Conservation (phyloP, 495 filamentous ascomycete species). For the Penicillium lagena region DNA sequence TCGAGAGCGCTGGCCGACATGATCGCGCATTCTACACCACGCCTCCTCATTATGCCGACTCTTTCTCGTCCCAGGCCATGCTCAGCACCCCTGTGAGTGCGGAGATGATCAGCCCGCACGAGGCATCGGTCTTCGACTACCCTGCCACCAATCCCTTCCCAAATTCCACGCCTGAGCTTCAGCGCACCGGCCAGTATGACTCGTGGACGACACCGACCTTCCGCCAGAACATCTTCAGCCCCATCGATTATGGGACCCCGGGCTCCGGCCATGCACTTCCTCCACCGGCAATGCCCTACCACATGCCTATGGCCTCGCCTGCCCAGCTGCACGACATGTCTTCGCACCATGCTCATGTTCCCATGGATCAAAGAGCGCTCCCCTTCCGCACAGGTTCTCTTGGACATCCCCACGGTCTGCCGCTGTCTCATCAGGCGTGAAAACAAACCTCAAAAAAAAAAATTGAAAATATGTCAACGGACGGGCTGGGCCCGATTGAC, state of each 20-base stretch:
- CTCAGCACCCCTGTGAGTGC: constrained; percentile 25
- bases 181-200: constrained; percentile 23
- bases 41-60: constrained; percentile 28
- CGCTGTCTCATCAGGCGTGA: constrained; percentile 17
- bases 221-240: constrained; percentile 33
- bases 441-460: background rate
- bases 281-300: constrained; percentile 22
- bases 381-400: constrained; percentile 29
- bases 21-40: constrained; percentile 26
- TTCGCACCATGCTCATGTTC: constrained; percentile 12
- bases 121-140: constrained; percentile 29
- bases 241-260: constrained; percentile 26
- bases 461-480: background rate
- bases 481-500: constrained; percentile 18
- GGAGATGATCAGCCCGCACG: constrained; percentile 26
- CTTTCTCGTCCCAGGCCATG: constrained; percentile 22
- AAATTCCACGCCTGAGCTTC: constrained; percentile 17
- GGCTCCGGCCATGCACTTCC: constrained; percentile 17
- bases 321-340: constrained; percentile 26
- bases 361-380: constrained; percentile 17
- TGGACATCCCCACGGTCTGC: constrained; percentile 23
- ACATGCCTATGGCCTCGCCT: constrained; percentile 24
- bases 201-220: constrained; percentile 30
- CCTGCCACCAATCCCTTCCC: constrained; percentile 20
- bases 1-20: constrained; percentile 21